phyloP scores from a whole-genome alignment of 139 green algal species.

The Limnomonas spitsbergensis region DNA sequence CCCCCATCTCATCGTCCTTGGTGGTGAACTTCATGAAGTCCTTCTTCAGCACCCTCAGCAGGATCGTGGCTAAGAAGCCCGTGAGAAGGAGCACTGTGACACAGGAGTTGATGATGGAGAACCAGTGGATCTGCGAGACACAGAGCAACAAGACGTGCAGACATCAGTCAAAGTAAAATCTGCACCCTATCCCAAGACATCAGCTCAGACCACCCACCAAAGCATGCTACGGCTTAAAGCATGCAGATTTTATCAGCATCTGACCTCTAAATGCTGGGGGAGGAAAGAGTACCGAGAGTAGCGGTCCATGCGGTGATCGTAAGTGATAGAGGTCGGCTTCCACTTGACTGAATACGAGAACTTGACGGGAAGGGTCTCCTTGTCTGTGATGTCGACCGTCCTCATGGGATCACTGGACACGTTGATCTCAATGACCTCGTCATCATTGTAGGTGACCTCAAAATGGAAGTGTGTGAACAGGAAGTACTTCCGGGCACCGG shows the following conservation, averaged over 20 bases:
- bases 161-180: not conserved
- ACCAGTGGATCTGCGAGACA: conserved; percentile 90
- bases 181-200: too few relatives aligned
- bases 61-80: conserved; percentile 93
- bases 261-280: conserved; percentile 87
- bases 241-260: too few relatives aligned
- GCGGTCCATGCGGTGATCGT: conserved; percentile 84
- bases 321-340: conserved; percentile 64
- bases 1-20: conserved; percentile 24
- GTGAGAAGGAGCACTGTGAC: conserved; percentile 94
- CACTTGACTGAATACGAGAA: conserved; percentile 89
- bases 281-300: conserved; percentile 88
- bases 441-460: conserved; percentile 82
- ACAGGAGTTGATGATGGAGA: conserved; percentile 95
- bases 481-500: conserved; percentile 42
- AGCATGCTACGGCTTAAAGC: too few relatives aligned
- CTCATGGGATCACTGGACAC: conserved; percentile 70
- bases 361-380: conserved; percentile 32
- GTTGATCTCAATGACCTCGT: conserved; percentile 87
- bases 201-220: too few relatives aligned
- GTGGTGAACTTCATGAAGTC: conserved; percentile 89
- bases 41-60: conserved; percentile 90
- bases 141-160: too few relatives aligned
- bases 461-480: conserved; percentile 97
- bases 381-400: conserved; percentile 77